A percentile compares a stretch with the other conserved stretches of the same genome.
Conservation (phyloP, 129 eudicot species). For the Glebionis coronaria region DNA sequence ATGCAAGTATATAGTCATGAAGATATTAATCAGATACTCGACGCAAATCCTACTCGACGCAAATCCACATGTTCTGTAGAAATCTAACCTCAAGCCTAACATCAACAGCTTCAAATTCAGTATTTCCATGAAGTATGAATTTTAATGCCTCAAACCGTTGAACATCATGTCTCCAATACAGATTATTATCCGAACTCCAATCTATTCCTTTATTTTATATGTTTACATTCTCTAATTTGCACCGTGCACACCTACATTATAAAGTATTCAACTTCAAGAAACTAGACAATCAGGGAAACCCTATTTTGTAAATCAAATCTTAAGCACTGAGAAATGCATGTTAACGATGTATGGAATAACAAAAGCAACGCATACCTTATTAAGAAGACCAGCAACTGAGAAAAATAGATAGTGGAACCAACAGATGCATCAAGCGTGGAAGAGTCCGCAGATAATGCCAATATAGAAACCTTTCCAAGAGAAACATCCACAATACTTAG, state of each 20-base stretch:
- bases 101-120: slow-evolving; percentile 92
- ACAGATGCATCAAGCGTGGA: slow-evolving; percentile 60
- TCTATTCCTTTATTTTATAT: slow-evolving; percentile 74
- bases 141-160: slow-evolving; percentile 66
- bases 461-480: slow-evolving; percentile 65
- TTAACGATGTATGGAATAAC: slow-evolving; percentile 1
- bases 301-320: background rate
- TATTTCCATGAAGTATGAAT: slow-evolving; percentile 90
- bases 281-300: slow-evolving; percentile 5
- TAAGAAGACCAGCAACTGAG: slow-evolving; percentile 56
- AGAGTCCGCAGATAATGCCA: slow-evolving; percentile 70
- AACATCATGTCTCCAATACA: slow-evolving; percentile 94
- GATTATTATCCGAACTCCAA: slow-evolving; percentile 72
- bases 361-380: slow-evolving; percentile 53
- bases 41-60: no score
- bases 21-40: slow-evolving; percentile 14
- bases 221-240: no score
- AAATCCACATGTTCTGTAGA: background rate
- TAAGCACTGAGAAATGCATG: background rate
- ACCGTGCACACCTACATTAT: slow-evolving; percentile 70
- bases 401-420: slow-evolving; percentile 45
- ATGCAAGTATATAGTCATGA: slow-evolving; percentile 8
- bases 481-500: slow-evolving; percentile 57
- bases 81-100: slow-evolving; percentile 69
- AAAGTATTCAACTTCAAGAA: slow-evolving; percentile 17